Percentiles rank a stretch among this genome's conserved stretches.
Evolutionary conservation across 2,329 filamentous ascomycete genomes (phyloP).

Genomic region (Ophiostoma sp.): DNA sequence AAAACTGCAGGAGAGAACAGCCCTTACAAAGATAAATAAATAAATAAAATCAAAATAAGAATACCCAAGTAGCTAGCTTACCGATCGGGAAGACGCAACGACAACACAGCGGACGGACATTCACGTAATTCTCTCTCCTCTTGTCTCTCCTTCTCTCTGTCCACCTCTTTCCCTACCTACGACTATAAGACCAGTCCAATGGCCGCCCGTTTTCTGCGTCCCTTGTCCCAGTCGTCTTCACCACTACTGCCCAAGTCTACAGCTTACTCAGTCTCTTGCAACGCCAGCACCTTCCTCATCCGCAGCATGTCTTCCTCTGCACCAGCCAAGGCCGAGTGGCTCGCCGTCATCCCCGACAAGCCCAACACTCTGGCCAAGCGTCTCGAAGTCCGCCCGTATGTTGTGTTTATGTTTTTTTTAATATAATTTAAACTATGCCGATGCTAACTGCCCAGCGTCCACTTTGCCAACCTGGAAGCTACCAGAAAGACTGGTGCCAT

Average conservation of each 20-base stretch:
- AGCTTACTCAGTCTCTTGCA: background rate
- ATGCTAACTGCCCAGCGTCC: slow-evolving; percentile 36
- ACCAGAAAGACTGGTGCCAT: slow-evolving; percentile 50
- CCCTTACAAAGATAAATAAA: background rate
- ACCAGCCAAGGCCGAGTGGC: slow-evolving; percentile 52
- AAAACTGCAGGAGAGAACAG: background rate
- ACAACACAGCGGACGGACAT: slow-evolving; percentile 1
- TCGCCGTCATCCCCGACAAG: slow-evolving; percentile 64
- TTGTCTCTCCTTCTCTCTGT: background rate
- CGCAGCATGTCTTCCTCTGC: slow-evolving; percentile 33
- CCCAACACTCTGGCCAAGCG: slow-evolving; percentile 56
- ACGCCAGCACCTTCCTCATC: background rate
- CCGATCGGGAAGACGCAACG: background rate
- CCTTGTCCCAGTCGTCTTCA: background rate
- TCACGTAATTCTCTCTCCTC: background rate
- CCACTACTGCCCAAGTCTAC: background rate
- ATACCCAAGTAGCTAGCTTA: background rate
- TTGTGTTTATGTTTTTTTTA: slow-evolving; percentile 22
- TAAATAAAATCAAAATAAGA: background rate
- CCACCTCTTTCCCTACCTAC: too few species aligned
- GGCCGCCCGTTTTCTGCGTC: slow-evolving; percentile 5
- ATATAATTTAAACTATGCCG: background rate
- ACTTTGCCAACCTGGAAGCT: slow-evolving; percentile 53
- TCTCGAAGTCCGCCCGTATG: slow-evolving; percentile 55
- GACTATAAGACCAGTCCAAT: slow-evolving; percentile 3